Percentiles rank a stretch among this genome's conserved stretches.
Evolutionary conservation across 2,329 filamentous ascomycete genomes (phyloP).

Genomic region (Zasmidium citrigriseum): DNA sequence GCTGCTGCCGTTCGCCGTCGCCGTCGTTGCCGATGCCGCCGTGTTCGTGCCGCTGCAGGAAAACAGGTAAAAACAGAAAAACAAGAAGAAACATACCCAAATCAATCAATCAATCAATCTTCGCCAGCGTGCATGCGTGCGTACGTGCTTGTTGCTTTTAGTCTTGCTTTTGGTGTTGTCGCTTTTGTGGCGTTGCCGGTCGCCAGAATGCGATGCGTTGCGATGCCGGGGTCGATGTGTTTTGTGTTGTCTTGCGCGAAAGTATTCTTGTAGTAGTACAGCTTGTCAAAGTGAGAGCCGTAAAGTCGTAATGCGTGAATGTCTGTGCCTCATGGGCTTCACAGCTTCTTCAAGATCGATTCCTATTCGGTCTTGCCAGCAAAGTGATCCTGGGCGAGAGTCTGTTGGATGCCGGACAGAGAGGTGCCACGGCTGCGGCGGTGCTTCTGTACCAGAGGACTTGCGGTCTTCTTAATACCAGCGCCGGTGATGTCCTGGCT

Average conservation of each 20-base stretch:
- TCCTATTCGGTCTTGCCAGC: conserved; percentile 4
- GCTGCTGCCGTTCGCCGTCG: too few species aligned
- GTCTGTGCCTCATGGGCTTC: conserved; percentile 1
- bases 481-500: conserved; percentile 31
- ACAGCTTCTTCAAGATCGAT: neutral
- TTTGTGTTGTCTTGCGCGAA: neutral
- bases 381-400: conserved; percentile 21
- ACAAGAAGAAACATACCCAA: neutral
- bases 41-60: too few species aligned
- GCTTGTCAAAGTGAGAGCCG: conserved; percentile 3
- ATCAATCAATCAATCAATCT: neutral
- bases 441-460: conserved; percentile 22
- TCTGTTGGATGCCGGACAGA: conserved; percentile 19
- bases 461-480: conserved; percentile 31
- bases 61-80: neutral
- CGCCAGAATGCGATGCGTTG: neutral
- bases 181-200: neutral
- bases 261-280: conserved; percentile 7
- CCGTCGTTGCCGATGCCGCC: too few species aligned
- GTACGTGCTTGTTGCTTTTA: neutral
- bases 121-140: neutral
- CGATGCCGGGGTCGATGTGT: neutral
- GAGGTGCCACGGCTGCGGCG: conserved; percentile 24
- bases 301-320: neutral
- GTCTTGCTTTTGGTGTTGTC: conserved; percentile 1